phyloP scores from a whole-genome alignment of 2,329 filamentous ascomycete species.

The Alternaria sp. region DNA sequence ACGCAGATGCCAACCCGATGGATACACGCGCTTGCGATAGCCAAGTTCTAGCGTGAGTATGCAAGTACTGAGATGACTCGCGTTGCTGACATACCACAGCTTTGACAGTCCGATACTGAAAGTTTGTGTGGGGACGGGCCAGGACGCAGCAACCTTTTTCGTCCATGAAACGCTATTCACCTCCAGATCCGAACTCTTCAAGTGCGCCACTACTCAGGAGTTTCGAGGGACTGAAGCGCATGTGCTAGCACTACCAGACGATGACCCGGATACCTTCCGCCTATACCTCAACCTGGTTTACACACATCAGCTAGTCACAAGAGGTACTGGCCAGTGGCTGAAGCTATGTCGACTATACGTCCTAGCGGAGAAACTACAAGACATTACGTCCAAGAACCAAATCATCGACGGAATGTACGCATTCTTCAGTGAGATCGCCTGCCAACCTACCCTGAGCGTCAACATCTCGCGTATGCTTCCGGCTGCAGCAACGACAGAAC shows the following conservation, averaged over 20 bases:
- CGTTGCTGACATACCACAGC: too few species aligned
- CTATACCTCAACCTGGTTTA: not conserved
- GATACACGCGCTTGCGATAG: too few species aligned
- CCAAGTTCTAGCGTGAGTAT: too few species aligned
- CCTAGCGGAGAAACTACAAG: not conserved
- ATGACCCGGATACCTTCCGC: fast-evolving
- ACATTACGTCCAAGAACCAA: not conserved
- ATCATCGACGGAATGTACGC: not conserved
- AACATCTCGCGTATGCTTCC: too few species aligned
- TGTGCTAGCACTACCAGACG: not conserved
- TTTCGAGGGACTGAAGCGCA: too few species aligned
- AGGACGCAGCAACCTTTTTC: fast-evolving
- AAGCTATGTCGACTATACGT: not conserved
- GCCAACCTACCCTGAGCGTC: too few species aligned
- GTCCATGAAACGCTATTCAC: fast-evolving
- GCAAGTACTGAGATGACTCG: too few species aligned
- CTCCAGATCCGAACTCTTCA: not conserved
- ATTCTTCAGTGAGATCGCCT: fast-evolving
- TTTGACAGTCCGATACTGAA: not conserved
- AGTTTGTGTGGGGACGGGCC: not conserved
- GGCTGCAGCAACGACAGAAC: too few species aligned
- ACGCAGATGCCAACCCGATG: too few species aligned
- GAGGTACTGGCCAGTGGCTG: fast-evolving
- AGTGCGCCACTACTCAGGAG: not conserved
- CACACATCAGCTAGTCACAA: not conserved